Evolutionary conservation across 148 eudicot genomes (phyloP), one percentile per base, ranked within the genome.

Genomic region (Rhododendron ferrugineum): DNA sequence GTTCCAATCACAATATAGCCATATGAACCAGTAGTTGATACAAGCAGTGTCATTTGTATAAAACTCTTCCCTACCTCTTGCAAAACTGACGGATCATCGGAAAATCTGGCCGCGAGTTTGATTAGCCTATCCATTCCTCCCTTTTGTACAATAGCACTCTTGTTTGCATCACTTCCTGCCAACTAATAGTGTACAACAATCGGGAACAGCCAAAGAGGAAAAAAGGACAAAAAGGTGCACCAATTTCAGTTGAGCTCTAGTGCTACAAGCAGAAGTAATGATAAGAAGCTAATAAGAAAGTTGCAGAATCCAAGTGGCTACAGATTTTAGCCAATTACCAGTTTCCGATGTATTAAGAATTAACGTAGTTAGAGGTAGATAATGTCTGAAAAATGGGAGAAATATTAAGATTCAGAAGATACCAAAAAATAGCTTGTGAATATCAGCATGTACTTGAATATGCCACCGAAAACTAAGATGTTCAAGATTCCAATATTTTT

Each of bases 131-230:
- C 93, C 90, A 95, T 46, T 85, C 99, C 99, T 84, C 90, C 89
- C 88, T 92, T 97, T 85, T 91, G 98, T 83, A 94, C 93, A 88
- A 97, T 91, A 75, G 93, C 86, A 89, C 87, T 89, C 90, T 97
- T 95, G 80, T 94, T 95, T 83, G 85, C 83, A 89, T 97, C 99
- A 87, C 99, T 97, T 84, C 99, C 99, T 89, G 99, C 99, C 92
- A 97, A 89, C 99, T 97, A 86, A 86, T 80, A 11, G 84, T 83
- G 75, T 22, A 81, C 56, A 44, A 74, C 36, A 66, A 14, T 70
- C 20, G 32, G 75, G 36, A 70, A 14, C 75, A 70, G 30, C 75
- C 37, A 70, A 28, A 70, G 37, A 30, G 37, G 13, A 30, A 70
- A 70, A 13, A n/a, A 70, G 37, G 32, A 70, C 37, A 28, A 30